A percentile compares a stretch with the other conserved stretches of the same genome.
phyloP scores from a whole-genome alignment of 179 eudicot genomes.

The Nepenthes alata region DNA sequence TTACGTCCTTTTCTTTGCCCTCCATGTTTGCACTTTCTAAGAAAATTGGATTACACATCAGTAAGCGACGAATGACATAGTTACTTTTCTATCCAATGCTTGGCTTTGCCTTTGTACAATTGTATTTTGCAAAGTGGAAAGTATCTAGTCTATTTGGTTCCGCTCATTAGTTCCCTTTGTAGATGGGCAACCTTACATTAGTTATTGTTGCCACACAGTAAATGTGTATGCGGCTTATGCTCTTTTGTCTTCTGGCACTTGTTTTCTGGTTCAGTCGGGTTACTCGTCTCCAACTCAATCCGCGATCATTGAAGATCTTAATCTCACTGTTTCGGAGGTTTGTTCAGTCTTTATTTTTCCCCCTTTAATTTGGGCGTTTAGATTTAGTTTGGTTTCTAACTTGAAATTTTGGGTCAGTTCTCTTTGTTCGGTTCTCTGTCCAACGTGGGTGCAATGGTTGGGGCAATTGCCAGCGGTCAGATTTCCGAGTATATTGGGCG shows the following conservation, averaged over 20 bases:
- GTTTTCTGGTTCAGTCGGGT: slow-evolving; percentile 39
- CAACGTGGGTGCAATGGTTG: slow-evolving; percentile 99
- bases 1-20: background rate
- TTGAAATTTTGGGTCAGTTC: slow-evolving; percentile 33
- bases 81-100: background rate
- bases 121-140: too few relatives aligned
- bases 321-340: slow-evolving; percentile 80
- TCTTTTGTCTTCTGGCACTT: slow-evolving; percentile 4
- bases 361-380: background rate
- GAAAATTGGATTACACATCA: background rate
- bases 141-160: too few relatives aligned
- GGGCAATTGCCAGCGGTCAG: slow-evolving; percentile 94
- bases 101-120: background rate
- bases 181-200: background rate
- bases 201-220: background rate
- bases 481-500: slow-evolving; percentile 93
- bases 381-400: slow-evolving; percentile 9
- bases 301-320: slow-evolving; percentile 56
- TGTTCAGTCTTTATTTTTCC: slow-evolving; percentile 7
- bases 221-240: background rate
- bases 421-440: slow-evolving; percentile 84
- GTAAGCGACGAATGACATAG: background rate
- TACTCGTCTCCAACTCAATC: slow-evolving; percentile 85
- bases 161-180: too few relatives aligned
- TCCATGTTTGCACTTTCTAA: background rate